Evolutionary conservation across 78 protist genomes (phyloP), one percentile per base, ranked within the genome.

Genomic region (Dictyostelium intermedium): DNA sequence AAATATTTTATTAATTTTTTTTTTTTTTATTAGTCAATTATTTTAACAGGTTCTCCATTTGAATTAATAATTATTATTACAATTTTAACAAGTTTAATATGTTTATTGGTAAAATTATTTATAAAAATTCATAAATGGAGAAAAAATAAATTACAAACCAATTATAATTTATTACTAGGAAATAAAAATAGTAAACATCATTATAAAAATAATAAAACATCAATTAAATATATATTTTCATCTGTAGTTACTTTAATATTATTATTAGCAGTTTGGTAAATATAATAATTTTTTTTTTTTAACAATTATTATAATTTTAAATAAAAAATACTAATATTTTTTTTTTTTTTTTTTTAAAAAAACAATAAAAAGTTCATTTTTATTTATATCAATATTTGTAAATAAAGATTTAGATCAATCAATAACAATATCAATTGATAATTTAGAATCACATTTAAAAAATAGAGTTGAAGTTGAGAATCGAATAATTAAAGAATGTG

Each of bases 21-120:
- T 11, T 47, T 47, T 47, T 47, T 47, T 47, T 47, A 11, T 47
- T 30, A 83, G 92, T 85, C 92, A 25, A 53, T 85, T 20, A 34
- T 85, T n/a, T 30, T 85, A 23, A 85, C 92, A 56, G 92, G 92
- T n/a, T 72, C 63, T 30, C 92, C 92, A 45, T 85, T 85, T 60
- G 83, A 32, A 56, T 32, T 85, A 47, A 25, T 27, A 6, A 27
- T 30, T 37, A 53, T 85, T 23, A 76, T 56, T 56, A 47, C 74
- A 72, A 3, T 72, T 2, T 25, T 76, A 39, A 6, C 50, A 9
- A 30, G 50, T 39, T 27, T 63, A 61, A 61, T 84, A 9, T 45
- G 23, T 27, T 30, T n/a, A 69, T 69, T 84, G 32, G 69, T 27
- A n/a, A 70, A 20, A 23, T 25, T 10, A 69, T 84, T 11, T 35